Percentiles rank a stretch among this genome's conserved stretches.
Conservation (phyloP, 2,329 filamentous ascomycete genomes). For the Penicillium sp. region DNA sequence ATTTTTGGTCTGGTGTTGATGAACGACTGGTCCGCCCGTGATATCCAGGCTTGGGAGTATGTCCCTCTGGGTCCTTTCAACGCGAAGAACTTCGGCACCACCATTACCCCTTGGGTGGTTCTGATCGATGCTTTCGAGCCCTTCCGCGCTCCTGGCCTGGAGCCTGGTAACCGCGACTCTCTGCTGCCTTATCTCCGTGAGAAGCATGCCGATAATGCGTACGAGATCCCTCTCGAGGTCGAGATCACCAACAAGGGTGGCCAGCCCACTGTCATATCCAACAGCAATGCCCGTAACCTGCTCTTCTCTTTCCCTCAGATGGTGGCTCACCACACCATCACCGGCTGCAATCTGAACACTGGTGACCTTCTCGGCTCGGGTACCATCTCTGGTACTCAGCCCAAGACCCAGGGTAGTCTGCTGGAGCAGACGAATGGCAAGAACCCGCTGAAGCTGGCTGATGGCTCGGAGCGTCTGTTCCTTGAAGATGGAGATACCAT, state of each 20-base stretch:
- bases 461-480: slow-evolving; percentile 71
- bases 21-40: slow-evolving; percentile 86
- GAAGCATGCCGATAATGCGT: slow-evolving; percentile 60
- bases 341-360: slow-evolving; percentile 73
- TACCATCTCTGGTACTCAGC: slow-evolving; percentile 70
- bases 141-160: slow-evolving; percentile 61
- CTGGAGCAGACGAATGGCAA: slow-evolving; percentile 76
- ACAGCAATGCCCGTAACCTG: slow-evolving; percentile 67
- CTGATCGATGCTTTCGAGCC: slow-evolving; percentile 75
- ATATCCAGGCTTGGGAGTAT: slow-evolving; percentile 85
- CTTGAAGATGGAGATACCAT: slow-evolving; percentile 75
- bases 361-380: slow-evolving; percentile 79
- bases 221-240: slow-evolving; percentile 71
- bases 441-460: slow-evolving; percentile 61
- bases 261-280: slow-evolving; percentile 61
- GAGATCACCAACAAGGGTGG: slow-evolving; percentile 55
- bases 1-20: slow-evolving; percentile 81
- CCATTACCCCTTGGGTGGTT: slow-evolving; percentile 79
- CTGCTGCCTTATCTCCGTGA: slow-evolving; percentile 69
- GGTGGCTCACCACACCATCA: slow-evolving; percentile 77
- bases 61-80: slow-evolving; percentile 82
- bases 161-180: slow-evolving; percentile 55
- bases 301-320: slow-evolving; percentile 85
- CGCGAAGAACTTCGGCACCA: slow-evolving; percentile 80
- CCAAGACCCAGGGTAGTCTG: slow-evolving; percentile 67